phyloP scores from a whole-genome alignment of 2,329 filamentous ascomycete genomes.

The Hypoxylon sp. region DNA sequence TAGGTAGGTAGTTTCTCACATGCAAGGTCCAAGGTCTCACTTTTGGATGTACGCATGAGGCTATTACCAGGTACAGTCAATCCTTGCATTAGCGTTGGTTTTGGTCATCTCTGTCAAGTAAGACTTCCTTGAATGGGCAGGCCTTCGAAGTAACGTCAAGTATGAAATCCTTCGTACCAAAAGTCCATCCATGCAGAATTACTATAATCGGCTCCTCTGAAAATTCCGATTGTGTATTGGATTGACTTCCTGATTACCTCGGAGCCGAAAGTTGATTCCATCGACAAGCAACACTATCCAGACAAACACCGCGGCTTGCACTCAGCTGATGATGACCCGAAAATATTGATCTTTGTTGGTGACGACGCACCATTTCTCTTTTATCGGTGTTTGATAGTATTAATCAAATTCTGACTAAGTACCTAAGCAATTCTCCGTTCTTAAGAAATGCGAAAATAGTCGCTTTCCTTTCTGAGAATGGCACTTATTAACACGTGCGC shows the following conservation, averaged over 20 bases:
- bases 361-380: no score
- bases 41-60: slow-evolving; percentile 5
- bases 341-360: no score
- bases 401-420: no score
- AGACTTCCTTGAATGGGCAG: background rate
- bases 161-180: slow-evolving; percentile 15
- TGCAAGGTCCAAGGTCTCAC: slow-evolving; percentile 1
- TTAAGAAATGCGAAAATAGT: no score
- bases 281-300: background rate
- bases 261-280: slow-evolving; percentile 4
- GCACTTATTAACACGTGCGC: background rate
- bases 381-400: no score
- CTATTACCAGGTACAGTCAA: slow-evolving; percentile 9
- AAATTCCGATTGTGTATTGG: slow-evolving; percentile 2
- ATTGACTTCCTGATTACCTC: slow-evolving; percentile 1
- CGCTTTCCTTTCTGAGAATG: background rate
- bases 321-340: no score
- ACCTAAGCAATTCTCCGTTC: no score
- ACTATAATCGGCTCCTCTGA: background rate
- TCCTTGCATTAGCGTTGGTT: slow-evolving; percentile 18
- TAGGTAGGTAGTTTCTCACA: no score
- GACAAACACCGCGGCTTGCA: no score
- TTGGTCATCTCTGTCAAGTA: background rate
- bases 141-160: slow-evolving; percentile 1
- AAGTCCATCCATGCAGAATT: background rate